These are phyloP conservation scores for Suillus subluteus DNA, from an alignment of 768 basidiomycete species.

Conservation along the genomic window DNA sequence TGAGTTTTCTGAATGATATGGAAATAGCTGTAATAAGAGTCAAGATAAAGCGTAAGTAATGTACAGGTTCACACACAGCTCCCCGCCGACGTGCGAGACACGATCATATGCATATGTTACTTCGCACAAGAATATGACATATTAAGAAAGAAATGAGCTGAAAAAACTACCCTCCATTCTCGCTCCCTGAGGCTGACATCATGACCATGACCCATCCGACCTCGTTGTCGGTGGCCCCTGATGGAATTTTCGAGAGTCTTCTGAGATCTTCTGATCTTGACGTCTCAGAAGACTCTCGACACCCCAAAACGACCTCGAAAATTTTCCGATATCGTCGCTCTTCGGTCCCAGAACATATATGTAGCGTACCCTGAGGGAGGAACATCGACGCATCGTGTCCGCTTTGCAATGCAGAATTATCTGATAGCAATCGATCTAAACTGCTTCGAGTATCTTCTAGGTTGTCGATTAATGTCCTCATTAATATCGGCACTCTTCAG, in stretches of 20 bases:
- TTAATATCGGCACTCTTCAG: neutral
- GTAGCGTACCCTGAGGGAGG: neutral
- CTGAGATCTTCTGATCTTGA: neutral
- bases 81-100: too few relatives aligned
- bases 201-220: neutral
- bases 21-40: too few relatives aligned
- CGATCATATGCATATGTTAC: neutral
- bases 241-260: neutral
- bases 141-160: neutral
- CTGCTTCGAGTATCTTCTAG: neutral
- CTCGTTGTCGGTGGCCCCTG: too few relatives aligned
- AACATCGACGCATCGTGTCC: neutral
- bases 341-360: neutral
- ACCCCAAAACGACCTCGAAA: neutral
- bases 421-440: neutral
- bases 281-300: neutral
- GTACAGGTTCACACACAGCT: too few relatives aligned
- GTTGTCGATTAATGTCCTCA: neutral
- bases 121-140: constrained; percentile 51
- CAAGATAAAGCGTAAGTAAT: too few relatives aligned
- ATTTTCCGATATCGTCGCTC: neutral
- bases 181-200: neutral
- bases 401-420: neutral
- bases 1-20: too few relatives aligned
- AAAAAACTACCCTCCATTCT: neutral